Evolutionary conservation across 2,329 filamentous ascomycete species (phyloP), one percentile per base, ranked within the genome.

Genomic region (Diaporthe sp.): DNA sequence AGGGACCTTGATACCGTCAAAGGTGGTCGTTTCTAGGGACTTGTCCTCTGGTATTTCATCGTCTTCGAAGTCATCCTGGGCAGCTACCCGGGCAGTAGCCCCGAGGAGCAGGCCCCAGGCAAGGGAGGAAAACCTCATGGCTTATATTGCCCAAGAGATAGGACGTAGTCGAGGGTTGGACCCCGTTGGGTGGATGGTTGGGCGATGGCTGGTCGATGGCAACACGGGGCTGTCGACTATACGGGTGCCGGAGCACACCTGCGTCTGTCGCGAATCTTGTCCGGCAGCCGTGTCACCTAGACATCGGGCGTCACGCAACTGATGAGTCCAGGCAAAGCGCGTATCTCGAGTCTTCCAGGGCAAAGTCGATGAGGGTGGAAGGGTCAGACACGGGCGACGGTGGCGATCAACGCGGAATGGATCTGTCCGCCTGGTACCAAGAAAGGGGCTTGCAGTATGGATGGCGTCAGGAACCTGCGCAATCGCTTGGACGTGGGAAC

Each of bases 1-100:
- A 49, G 93, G 93, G 51, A 95, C 93, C 53, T 86, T 87, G 80
- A 92, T 87, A 77, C 87, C 90, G 81, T 95, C 93, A 86, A 95
- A 95, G 55, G 86, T 86, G 42, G 92, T 94, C 76, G 83, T 83
- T 77, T 87, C 84, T 44, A 79, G 81, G 68, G 81, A 81, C 46
- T 80, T 80, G 73, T 85, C 84, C 13, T 76, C 76, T 42, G 76
- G 72, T 75, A 73, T 73, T 25, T 85, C 83, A 51, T 84, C 85
- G 13, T 82, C 83, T 62, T 87, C 83, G 55, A 42, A 28, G 84
- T 82, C 51, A 53, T 68, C 49, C 76, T 76, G 51, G 78, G 67
- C 55, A 28, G 79, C 79, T 70, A 85, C 86, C 62, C 87, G 79
- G 67, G 84, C 82, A 71, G 85, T 83, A 46, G 84, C 84, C 82